Base-by-base conservation (phyloP, 1,284 basidiomycete genomes). In the Ceratobasidium sp. region DNA sequence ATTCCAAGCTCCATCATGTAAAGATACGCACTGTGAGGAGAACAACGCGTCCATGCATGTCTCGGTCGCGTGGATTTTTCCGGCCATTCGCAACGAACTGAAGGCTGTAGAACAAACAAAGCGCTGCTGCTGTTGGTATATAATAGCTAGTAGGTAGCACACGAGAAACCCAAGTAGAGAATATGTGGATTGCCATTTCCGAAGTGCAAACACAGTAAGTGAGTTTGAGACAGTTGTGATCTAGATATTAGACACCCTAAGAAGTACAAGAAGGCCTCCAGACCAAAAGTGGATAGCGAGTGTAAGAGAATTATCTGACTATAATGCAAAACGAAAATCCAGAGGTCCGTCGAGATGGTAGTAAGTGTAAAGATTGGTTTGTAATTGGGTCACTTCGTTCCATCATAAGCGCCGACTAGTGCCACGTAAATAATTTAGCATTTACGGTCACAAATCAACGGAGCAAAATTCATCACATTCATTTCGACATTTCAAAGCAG, bases 11-110 rank as follows among this genome's bases (percentile, higher is more conserved):
- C 11, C 60, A 51, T 51, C 47, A n/a, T 74, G 42, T 60, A 17
- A 49, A 20, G 23, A 28, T 11, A 82, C 88, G 58, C 78, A 91
- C 92, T 49, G 92, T 94, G 10, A 94, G 82, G 4, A 94, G 82
- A n/a, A 94, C 85, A 1, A 88, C 87, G 7, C 92, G 85, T 0
- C 88, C 89, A 85, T 94, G 92, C 61, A 94, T 84, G 81, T 92
- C 90, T 51, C 92, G 86, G 79, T 94, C 92, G 49, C 92, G 85
- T 67, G 83, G 89, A 0, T 92, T 94, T 45, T 84, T 86, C 3
- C 90, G 86, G 20, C 93, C 93, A 83, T 92, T 91, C 2, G 89
- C 85, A 23, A 63, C 23, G 39, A 63, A 45, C n/a, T 74, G 33
- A n/a, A 74, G 69, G 45, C 56, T 74, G 53, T 61, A 74, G 17